Percentiles rank a stretch among this genome's conserved stretches.
Conservation (phyloP, 371 early-diverging fungal genomes). For the Mortierella sp. region DNA sequence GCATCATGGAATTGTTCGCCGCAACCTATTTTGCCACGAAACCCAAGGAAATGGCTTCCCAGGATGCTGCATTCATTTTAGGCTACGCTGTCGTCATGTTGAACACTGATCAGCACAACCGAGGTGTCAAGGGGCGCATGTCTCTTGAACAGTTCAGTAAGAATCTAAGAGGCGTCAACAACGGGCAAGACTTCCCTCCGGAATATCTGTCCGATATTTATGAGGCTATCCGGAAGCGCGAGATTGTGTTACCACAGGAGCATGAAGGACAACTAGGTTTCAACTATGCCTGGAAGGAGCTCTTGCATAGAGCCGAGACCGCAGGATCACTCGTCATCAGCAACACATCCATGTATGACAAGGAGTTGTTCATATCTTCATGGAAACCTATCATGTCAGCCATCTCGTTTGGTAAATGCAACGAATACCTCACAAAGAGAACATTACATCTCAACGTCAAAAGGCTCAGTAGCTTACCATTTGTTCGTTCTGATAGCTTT, state of each 20-base stretch:
- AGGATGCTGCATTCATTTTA: conserved; percentile 83
- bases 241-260: conserved; percentile 91
- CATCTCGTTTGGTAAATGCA: conserved; percentile 70
- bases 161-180: conserved; percentile 84
- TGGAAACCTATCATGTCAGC: conserved; percentile 75
- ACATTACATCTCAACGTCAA: too few relatives aligned
- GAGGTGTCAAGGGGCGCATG: conserved; percentile 81
- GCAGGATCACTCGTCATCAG: conserved; percentile 62
- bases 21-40: conserved; percentile 75
- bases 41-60: conserved; percentile 71
- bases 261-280: conserved; percentile 95
- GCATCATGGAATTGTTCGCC: conserved; percentile 90
- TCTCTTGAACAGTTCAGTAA: conserved; percentile 85
- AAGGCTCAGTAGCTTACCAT: too few relatives aligned
- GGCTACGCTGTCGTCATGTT: conserved; percentile 92
- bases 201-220: conserved; percentile 85
- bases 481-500: conserved; percentile 78
- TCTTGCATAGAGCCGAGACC: conserved; percentile 67
- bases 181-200: conserved; percentile 71
- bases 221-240: conserved; percentile 78
- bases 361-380: conserved; percentile 69
- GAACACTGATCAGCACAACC: conserved; percentile 96
- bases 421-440: too few relatives aligned
- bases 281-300: conserved; percentile 93
- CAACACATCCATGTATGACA: conserved; percentile 68